phyloP scores from a whole-genome alignment of 225 moss, liverwort and hornwort species.

The Bryum argenteum region DNA sequence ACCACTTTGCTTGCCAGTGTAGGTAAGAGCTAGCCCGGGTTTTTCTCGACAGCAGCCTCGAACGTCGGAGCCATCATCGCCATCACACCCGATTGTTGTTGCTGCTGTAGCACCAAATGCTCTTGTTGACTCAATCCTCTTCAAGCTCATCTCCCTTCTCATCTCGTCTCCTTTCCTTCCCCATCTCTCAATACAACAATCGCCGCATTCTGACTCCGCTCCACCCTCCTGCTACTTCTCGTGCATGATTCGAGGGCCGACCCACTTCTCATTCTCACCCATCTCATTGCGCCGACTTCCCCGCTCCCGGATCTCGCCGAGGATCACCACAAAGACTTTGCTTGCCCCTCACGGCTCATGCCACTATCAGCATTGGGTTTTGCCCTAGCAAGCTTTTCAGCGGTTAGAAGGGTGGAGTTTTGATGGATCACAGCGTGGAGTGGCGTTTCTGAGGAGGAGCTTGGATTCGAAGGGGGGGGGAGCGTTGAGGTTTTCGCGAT shows the following conservation, averaged over 20 bases:
- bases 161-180: no score
- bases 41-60: no score
- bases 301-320: neutral
- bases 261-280: neutral
- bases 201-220: slow-evolving; percentile 1
- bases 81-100: no score
- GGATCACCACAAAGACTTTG: neutral
- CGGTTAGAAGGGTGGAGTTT: no score
- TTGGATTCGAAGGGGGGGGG: no score
- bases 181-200: neutral
- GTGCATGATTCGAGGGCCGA: slow-evolving; percentile 1
- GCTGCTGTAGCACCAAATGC: neutral
- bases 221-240: slow-evolving; percentile 15
- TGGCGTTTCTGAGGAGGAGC: no score
- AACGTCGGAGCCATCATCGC: no score
- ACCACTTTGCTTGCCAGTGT: no score
- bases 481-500: slow-evolving; percentile 35
- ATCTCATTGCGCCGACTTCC: neutral
- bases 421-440: no score
- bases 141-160: neutral
- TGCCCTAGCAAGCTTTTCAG: no score
- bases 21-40: neutral
- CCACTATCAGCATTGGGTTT: no score
- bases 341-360: no score
- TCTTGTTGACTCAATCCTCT: neutral